Conservation (phyloP, 257 asterid species). For the Lithospermum erythrorhizon region DNA sequence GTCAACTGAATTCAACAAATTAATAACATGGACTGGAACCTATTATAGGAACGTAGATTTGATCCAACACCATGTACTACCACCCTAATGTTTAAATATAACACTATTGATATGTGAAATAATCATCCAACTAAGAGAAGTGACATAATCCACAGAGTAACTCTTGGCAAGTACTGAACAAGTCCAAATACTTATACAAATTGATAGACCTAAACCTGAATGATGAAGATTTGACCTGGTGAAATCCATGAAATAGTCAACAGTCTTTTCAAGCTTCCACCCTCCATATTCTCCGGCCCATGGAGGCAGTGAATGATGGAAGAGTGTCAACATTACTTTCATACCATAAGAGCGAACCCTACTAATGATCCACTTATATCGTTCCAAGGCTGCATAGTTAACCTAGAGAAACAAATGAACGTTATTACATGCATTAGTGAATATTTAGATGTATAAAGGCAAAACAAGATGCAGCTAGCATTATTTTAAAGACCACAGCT, state of each 20-base stretch:
- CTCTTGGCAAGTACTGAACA: background rate
- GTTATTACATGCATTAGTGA: background rate
- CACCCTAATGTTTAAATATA: background rate
- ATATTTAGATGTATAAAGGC: background rate
- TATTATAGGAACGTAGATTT: too few relatives aligned
- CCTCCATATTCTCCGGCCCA: conserved; percentile 99
- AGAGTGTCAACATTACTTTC: conserved; percentile 92
- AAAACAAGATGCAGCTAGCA: background rate
- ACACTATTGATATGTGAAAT: background rate
- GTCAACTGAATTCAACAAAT: background rate
- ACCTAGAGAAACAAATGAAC: conserved; percentile 27
- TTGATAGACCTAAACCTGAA: background rate
- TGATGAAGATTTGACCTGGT: conserved; percentile 47
- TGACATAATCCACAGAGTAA: background rate
- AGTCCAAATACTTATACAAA: background rate
- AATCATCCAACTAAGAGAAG: background rate
- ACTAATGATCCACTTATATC: conserved; percentile 81
- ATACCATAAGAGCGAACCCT: conserved; percentile 79
- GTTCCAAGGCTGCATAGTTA: conserved; percentile 86
- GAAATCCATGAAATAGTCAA: conserved; percentile 73
- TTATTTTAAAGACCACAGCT: background rate
- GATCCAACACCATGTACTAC: background rate
- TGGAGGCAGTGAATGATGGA: conserved; percentile 97
- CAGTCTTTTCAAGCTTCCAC: conserved; percentile 88
- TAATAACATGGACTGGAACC: too few relatives aligned